Percentiles rank a stretch among this genome's conserved stretches.
These are phyloP conservation scores for Kodamaea sagamina DNA, from an alignment of 805 yeast species.

Conservation along the genomic window DNA sequence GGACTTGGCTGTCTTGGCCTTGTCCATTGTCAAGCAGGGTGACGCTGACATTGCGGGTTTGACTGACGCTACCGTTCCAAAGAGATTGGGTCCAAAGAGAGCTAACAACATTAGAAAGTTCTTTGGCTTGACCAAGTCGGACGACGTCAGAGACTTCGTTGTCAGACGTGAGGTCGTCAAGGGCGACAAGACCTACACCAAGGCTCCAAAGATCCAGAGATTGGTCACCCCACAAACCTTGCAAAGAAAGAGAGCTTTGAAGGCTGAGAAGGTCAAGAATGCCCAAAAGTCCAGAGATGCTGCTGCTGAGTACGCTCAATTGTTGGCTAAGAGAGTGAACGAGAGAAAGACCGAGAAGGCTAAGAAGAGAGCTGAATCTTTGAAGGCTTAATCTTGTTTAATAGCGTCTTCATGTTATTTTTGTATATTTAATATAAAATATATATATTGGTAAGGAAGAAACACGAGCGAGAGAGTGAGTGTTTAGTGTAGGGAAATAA, in stretches of 20 bases:
- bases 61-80: slow-evolving; percentile 92
- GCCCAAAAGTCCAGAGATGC: slow-evolving; percentile 99
- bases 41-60: slow-evolving; percentile 94
- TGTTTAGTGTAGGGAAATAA: neutral
- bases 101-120: slow-evolving; percentile 99
- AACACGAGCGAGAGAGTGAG: neutral
- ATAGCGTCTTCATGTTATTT: slow-evolving; percentile 16
- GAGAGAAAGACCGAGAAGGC: slow-evolving; percentile 98
- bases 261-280: slow-evolving; percentile 89
- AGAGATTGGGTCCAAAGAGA: slow-evolving; percentile 99
- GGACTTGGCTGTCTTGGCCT: slow-evolving; percentile 94
- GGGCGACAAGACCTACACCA: slow-evolving; percentile 98
- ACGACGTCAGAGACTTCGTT: slow-evolving; percentile 80
- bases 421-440: slow-evolving; percentile 28
- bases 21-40: slow-evolving; percentile 95
- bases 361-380: slow-evolving; percentile 99
- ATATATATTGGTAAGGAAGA: slow-evolving; percentile 1
- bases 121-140: slow-evolving; percentile 96
- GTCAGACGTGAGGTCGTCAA: slow-evolving; percentile 98
- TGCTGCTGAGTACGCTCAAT: slow-evolving; percentile 99
- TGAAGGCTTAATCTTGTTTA: slow-evolving; percentile 66
- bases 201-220: slow-evolving; percentile 99
- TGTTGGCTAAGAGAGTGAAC: slow-evolving; percentile 96
- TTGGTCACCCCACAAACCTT: slow-evolving; percentile 98
- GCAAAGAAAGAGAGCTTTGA: slow-evolving; percentile 98